Evolutionary conservation across 192 early-diverging fungal species (phyloP).

Genomic region (Gaertneriomyces sp.): DNA sequence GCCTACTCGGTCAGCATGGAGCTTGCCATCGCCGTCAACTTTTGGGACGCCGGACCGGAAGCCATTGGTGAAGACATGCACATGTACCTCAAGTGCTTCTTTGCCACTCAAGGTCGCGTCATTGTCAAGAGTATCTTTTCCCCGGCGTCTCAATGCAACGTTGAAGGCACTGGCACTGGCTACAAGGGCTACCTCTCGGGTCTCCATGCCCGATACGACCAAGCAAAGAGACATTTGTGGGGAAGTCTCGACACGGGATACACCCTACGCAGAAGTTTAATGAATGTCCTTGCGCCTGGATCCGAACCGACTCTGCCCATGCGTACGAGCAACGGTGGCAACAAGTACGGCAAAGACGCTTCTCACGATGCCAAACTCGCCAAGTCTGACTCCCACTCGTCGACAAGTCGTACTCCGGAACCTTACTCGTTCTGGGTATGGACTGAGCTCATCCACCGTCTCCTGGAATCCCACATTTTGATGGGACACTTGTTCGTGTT

Average conservation of each 20-base stretch:
- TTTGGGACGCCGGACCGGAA: slow-evolving; percentile 75
- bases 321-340: slow-evolving; percentile 21
- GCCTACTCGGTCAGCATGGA: slow-evolving; percentile 74
- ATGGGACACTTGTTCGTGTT: slow-evolving; percentile 46
- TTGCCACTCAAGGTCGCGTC: slow-evolving; percentile 62
- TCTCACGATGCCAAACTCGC: slow-evolving; percentile 2
- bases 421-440: background rate
- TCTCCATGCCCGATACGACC: slow-evolving; percentile 60
- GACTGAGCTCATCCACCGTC: slow-evolving; percentile 35
- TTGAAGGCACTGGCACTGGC: slow-evolving; percentile 57
- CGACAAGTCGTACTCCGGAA: too few relatives aligned
- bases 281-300: slow-evolving; percentile 26
- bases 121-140: slow-evolving; percentile 69
- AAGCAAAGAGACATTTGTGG: slow-evolving; percentile 71
- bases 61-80: slow-evolving; percentile 82
- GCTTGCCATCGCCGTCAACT: slow-evolving; percentile 63
- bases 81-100: slow-evolving; percentile 79
- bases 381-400: background rate
- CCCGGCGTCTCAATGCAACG: slow-evolving; percentile 61
- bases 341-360: slow-evolving; percentile 37
- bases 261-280: slow-evolving; percentile 41
- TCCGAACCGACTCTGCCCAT: slow-evolving; percentile 25
- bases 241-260: slow-evolving; percentile 71
- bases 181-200: slow-evolving; percentile 45
- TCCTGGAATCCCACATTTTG: slow-evolving; percentile 48